phyloP scores from a whole-genome alignment of 2,329 filamentous ascomycete genomes.

The Apiospora aurea region DNA sequence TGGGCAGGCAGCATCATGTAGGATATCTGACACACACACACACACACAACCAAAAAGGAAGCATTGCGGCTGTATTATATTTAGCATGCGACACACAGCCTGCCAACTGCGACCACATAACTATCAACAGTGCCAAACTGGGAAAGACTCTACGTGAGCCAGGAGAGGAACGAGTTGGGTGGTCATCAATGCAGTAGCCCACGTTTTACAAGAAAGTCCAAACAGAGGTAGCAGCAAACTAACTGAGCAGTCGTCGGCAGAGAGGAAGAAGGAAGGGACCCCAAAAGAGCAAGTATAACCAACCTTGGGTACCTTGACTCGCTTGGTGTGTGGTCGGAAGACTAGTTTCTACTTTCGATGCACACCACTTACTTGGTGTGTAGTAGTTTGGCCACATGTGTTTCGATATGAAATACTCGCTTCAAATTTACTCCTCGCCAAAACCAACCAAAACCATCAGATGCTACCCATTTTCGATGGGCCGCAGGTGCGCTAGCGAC shows the following conservation, averaged over 20 bases:
- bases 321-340: background rate
- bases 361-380: constrained; percentile 15
- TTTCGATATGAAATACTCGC: background rate
- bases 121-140: background rate
- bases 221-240: background rate
- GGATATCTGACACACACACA: background rate
- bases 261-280: background rate
- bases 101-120: background rate
- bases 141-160: background rate
- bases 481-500: constrained; percentile 17
- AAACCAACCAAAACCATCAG: background rate
- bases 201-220: background rate
- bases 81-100: background rate
- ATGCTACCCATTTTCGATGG: constrained; percentile 12
- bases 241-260: too few species aligned
- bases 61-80: background rate
- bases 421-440: background rate
- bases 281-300: background rate
- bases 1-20: background rate
- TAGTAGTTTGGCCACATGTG: background rate
- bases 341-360: background rate
- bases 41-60: background rate
- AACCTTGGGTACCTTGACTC: background rate
- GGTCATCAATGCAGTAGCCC: constrained; percentile 16
- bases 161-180: background rate